Conservation (phyloP, 164 flowering plant species). For the Buxus sempervirens region DNA sequence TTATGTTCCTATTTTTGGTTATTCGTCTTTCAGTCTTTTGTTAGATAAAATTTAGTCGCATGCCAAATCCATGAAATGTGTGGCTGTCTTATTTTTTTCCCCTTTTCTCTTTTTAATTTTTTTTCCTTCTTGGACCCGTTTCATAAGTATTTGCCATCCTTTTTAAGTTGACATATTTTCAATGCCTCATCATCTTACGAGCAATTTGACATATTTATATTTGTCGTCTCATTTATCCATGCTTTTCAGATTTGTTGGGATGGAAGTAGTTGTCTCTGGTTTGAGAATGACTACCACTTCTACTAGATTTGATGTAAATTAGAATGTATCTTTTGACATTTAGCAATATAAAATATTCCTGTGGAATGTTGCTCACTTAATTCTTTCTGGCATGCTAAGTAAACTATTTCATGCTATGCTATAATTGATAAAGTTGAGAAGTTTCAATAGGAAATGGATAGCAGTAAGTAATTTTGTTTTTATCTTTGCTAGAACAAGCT, state of each 20-base stretch:
- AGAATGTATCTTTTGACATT: too few relatives aligned
- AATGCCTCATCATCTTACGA: not conserved
- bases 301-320: not conserved
- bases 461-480: too few relatives aligned
- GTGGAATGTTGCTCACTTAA: too few relatives aligned
- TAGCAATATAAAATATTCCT: too few relatives aligned
- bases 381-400: too few relatives aligned
- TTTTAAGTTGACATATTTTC: not conserved
- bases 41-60: not conserved
- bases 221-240: not conserved
- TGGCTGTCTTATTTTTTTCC: not conserved
- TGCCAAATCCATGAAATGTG: not conserved
- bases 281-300: not conserved
- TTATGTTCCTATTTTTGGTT: not conserved
- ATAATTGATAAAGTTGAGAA: too few relatives aligned
- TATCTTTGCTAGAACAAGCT: too few relatives aligned
- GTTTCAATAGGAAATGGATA: too few relatives aligned
- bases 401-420: too few relatives aligned
- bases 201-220: not conserved
- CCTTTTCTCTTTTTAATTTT: too few relatives aligned
- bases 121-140: not conserved
- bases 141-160: not conserved
- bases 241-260: not conserved
- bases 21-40: not conserved
- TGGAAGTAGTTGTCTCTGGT: not conserved